Evolutionary conservation across 495 filamentous ascomycete species (phyloP).

Genomic region (Aspergillus campestris): DNA sequence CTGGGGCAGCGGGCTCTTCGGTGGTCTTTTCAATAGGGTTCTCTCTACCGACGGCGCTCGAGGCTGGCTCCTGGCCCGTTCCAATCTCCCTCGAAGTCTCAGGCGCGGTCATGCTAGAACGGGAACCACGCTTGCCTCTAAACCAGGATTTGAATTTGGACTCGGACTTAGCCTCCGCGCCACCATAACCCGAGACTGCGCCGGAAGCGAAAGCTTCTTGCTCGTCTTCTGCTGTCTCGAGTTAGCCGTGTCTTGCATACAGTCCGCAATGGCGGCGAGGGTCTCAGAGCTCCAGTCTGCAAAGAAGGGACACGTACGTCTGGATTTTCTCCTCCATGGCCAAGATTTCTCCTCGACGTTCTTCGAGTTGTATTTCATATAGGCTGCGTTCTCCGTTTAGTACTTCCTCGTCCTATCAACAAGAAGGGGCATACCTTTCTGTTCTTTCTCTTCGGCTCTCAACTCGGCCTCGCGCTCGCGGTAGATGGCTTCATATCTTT

Average conservation of each 20-base stretch:
- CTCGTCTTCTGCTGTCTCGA: neutral
- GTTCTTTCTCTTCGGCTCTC: constrained; percentile 40
- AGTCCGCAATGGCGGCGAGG: neutral
- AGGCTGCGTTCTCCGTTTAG: constrained; percentile 35
- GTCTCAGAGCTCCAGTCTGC: too few species aligned
- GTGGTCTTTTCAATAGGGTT: neutral
- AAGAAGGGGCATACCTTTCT: constrained; percentile 33
- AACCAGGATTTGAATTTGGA: constrained; percentile 55
- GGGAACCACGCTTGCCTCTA: constrained; percentile 44
- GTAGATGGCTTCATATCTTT: constrained; percentile 34
- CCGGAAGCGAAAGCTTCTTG: constrained; percentile 5
- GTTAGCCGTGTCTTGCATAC: constrained; percentile 1
- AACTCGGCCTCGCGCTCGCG: constrained; percentile 49
- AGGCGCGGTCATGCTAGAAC: constrained; percentile 19
- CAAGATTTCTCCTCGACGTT: constrained; percentile 20
- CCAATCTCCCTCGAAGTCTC: neutral
- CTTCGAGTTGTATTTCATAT: constrained; percentile 20
- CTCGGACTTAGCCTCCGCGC: constrained; percentile 20
- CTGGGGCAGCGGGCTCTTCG: neutral
- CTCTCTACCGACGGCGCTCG: neutral
- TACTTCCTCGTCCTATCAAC: neutral
- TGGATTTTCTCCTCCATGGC: constrained; percentile 24
- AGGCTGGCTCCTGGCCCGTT: neutral
- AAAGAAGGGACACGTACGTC: neutral
- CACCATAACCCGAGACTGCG: constrained; percentile 9